Base-by-base conservation (phyloP, 2,329 filamentous ascomycete genomes). In the Ophiostoma himal-ulmi region DNA sequence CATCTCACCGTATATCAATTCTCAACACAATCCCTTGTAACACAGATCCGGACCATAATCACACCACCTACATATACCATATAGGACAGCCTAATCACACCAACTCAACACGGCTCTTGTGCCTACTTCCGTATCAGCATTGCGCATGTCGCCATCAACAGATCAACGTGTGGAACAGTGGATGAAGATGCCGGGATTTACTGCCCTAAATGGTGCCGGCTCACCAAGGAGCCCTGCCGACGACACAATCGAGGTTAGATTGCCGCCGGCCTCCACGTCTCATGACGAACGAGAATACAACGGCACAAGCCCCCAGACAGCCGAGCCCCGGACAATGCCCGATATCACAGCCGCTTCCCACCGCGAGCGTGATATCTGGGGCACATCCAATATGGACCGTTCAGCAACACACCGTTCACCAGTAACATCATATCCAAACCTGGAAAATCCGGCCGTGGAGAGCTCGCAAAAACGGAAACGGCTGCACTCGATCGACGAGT, bases 391-490 rank as follows among this genome's bases (percentile, higher is more conserved):
- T 13, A 39, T 22, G 14, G 60, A 37, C 11, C 60, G 36, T 36
- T 0, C 80, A 52, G 75, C 80, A 48, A 75, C 80, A 20, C 81
- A 82, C 72, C 79, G 80, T 14, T 71, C 71, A 68, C 76, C 81
- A 1, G 74, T 80, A 5, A 36, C 70, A 64, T 74, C 73, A 52
- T 82, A 83, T 74, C 74, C 82, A 6, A 81, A 84, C 41, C 76
- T 77, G n/a, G 85, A 88, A 48, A 77, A 75, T 20, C 34, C 84
- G 22, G 89, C 71, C 8, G 37, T 13, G 89, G 70, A 78, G 77
- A 7, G 77, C 79, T 69, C 79, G 80, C 74, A 82, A 83, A 90
- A 89, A 79, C 86, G 88, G 75, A 94, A 93, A 79, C 86, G 91
- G 72, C 92, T 91, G 7, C 81, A 83, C 65, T 91, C 90, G 71